Base-by-base conservation (phyloP, 2,329 filamentous ascomycete species). In the Hypoxylon sp. region DNA sequence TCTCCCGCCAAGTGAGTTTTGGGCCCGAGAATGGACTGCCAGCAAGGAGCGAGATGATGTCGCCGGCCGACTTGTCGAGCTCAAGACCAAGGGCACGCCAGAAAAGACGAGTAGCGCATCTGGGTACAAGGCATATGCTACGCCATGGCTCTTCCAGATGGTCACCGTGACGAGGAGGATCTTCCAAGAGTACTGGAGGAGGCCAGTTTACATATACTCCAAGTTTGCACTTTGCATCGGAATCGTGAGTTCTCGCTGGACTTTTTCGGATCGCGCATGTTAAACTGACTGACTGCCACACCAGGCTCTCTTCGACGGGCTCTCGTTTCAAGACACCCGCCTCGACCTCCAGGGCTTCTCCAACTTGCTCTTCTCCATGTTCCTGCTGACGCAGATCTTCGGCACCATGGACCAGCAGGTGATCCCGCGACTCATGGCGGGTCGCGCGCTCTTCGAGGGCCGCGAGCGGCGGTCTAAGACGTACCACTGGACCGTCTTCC, bases 401-500 rank as follows among this genome's bases (percentile, higher is more conserved):
- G 84, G 87, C 73, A 89, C 93, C 65, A 94, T 93, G 26, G 85
- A 89, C 2, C 89, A 93, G 74, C 90, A 92, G 71, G 89, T 89
- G 39, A 93, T 94, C 89, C 91, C 91, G 0, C 89, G 92, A 68
- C 94, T 95, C 68, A 89, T 94, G 68, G 88, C 89, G 22, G 91
- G 93, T 71, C 89, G 92, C 48, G 85, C 87, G 6, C 80, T 95
- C 0, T 95, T 94, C 76, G 92, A 95, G 78, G 90, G 89, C 28
- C 91, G 91, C 37, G 92, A 95, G 78, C 86, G 91, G 2, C 91
- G 90, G 0, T 91, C 89, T 51, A 93, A 93, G 79, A 87, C 91
- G 0, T 96, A 95, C 77, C 87, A 86, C 47, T 96, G 92, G 92
- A 87, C 89, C 73, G 87, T 91, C 1, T 96, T 95, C 74, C 90